phyloP scores from a whole-genome alignment of 202 grass and related monocot species.

The Hordeum pubiflorum region DNA sequence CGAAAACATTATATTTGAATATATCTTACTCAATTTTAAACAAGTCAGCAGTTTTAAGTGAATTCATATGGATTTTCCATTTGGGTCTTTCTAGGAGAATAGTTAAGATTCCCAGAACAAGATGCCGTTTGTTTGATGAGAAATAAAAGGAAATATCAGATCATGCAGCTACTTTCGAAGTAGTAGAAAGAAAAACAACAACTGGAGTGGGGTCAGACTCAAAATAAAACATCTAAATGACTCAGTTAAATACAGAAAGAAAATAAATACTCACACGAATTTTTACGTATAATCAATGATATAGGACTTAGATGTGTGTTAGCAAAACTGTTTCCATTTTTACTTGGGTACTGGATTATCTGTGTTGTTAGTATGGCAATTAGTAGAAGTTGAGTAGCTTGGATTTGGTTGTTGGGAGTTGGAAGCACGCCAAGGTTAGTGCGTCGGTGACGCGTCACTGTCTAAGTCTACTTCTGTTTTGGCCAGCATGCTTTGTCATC shows the following conservation, averaged over 20 bases:
- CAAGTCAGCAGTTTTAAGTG: not conserved
- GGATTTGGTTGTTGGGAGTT: slow-evolving; percentile 1
- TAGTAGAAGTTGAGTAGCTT: not conserved
- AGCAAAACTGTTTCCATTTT: not conserved
- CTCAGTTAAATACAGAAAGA: too few species aligned
- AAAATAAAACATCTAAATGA: too few species aligned
- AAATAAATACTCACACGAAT: too few species aligned
- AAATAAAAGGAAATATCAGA: too few species aligned
- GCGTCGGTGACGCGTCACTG: slow-evolving; percentile 12
- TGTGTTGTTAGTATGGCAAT: not conserved
- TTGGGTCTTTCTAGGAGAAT: not conserved
- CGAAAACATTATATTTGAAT: not conserved
- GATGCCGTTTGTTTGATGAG: too few species aligned
- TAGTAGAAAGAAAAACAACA: too few species aligned
- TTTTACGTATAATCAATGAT: too few species aligned
- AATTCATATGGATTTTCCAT: not conserved
- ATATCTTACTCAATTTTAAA: not conserved
- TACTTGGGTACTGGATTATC: not conserved
- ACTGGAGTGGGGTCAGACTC: too few species aligned
- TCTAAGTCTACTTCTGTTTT: not conserved
- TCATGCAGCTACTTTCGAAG: too few species aligned
- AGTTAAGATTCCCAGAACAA: too few species aligned
- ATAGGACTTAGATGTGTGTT: too few species aligned
- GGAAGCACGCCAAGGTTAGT: slow-evolving; percentile 9
- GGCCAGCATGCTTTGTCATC: not conserved